A percentile compares a stretch with the other conserved stretches of the same genome.
Evolutionary conservation across 768 basidiomycete species (phyloP).

Genomic region (Sarcomyxa edulis): DNA sequence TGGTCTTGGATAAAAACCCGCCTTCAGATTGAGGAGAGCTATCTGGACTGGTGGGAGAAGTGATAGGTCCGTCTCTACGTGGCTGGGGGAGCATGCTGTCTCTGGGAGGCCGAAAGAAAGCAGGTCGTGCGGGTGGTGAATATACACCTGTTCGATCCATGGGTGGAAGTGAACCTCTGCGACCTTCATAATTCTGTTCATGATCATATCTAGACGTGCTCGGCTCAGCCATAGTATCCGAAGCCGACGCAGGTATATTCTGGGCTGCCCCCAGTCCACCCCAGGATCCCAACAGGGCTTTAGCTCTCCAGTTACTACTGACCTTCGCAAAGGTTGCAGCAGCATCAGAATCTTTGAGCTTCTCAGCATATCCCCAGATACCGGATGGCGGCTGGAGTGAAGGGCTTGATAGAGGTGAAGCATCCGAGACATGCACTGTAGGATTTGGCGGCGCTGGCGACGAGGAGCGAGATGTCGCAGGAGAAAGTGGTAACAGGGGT

Average conservation of each 20-base stretch:
- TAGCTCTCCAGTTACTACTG: constrained; percentile 73
- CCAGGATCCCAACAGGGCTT: constrained; percentile 46
- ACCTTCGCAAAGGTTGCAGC: constrained; percentile 67
- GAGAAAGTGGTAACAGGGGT: constrained; percentile 27
- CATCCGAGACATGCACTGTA: constrained; percentile 1
- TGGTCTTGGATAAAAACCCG: constrained; percentile 30
- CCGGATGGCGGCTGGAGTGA: constrained; percentile 25
- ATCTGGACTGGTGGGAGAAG: constrained; percentile 28
- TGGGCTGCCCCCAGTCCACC: constrained; percentile 11
- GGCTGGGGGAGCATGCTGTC: constrained; percentile 42
- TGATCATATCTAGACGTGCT: no score
- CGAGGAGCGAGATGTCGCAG: constrained; percentile 24
- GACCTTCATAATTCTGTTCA: no score
- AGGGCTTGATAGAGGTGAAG: constrained; percentile 11
- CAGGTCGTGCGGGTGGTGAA: constrained; percentile 54
- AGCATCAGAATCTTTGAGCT: constrained; percentile 67
- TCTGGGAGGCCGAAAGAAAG: constrained; percentile 50
- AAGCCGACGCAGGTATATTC: no score
- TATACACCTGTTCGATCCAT: constrained; percentile 30
- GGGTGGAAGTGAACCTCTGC: constrained; percentile 35
- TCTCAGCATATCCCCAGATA: constrained; percentile 70
- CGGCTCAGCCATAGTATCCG: no score
- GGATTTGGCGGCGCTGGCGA: constrained; percentile 11
- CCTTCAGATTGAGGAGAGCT: constrained; percentile 20
- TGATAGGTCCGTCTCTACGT: constrained; percentile 20